Evolutionary conservation across 768 basidiomycete genomes (phyloP).

Genomic region (Phallus indusiatus): DNA sequence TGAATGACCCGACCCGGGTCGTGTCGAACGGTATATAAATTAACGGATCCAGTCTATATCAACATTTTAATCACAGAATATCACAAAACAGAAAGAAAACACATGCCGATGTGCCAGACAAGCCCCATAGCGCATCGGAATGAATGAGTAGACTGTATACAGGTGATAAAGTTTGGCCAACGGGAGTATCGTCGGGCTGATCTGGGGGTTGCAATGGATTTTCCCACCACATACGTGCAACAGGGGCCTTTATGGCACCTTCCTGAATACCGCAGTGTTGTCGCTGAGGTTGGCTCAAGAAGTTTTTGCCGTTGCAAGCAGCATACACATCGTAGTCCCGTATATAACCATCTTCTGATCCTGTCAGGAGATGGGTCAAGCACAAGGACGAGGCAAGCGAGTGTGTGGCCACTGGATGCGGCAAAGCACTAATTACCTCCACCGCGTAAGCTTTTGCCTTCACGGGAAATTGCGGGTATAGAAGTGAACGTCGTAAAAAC

Average conservation of each 20-base stretch:
- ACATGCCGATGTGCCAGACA: conserved; percentile 80
- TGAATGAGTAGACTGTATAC: conserved; percentile 91
- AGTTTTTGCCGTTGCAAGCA: conserved; percentile 78
- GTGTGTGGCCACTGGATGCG: conserved; percentile 82
- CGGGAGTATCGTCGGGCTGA: conserved; percentile 29
- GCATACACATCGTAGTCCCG: conserved; percentile 87
- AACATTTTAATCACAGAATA: not conserved
- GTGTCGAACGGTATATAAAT: conserved; percentile 87
- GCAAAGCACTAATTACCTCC: conserved; percentile 86
- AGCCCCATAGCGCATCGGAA: conserved; percentile 85
- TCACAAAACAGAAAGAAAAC: conserved; percentile 11
- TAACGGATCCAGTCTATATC: conserved; percentile 75
- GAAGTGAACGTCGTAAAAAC: conserved; percentile 36
- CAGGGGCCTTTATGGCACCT: conserved; percentile 83
- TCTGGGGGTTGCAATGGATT: conserved; percentile 38
- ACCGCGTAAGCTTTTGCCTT: conserved; percentile 60
- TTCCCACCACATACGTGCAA: conserved; percentile 87
- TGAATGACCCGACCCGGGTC: conserved; percentile 75
- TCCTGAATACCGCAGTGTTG: conserved; percentile 88
- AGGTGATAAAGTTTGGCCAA: conserved; percentile 47
- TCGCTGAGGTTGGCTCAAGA: conserved; percentile 81
- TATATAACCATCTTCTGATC: conserved; percentile 89
- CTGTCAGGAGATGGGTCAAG: conserved; percentile 82
- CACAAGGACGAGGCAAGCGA: conserved; percentile 79
- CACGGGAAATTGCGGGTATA: conserved; percentile 12